Percentiles rank a stretch among this genome's conserved stretches.
These are phyloP conservation scores for Didymella glomerata DNA, from an alignment of 2,329 filamentous ascomycete genomes.

Conservation along the genomic window DNA sequence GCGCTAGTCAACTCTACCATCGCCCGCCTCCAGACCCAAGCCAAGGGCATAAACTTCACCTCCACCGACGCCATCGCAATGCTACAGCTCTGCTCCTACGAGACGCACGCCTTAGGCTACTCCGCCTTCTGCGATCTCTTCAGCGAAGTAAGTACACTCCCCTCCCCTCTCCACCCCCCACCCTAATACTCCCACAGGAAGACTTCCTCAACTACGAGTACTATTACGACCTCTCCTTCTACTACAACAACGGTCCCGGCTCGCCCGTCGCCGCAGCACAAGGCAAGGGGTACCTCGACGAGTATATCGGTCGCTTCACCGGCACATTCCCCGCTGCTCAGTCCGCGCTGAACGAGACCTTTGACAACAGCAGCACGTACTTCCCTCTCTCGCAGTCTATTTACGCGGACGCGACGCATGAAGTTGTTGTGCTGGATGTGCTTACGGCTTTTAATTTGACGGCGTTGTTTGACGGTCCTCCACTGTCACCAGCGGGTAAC, in stretches of 20 bases:
- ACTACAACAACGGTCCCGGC: conserved; percentile 45
- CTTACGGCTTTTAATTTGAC: conserved; percentile 45
- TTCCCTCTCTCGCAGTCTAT: conserved; percentile 57
- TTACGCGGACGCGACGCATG: conserved; percentile 55
- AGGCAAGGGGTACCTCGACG: conserved; percentile 44
- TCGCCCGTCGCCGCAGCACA: conserved; percentile 44
- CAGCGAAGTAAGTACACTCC: conserved; percentile 35
- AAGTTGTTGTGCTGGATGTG: conserved; percentile 49
- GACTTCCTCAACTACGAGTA: conserved; percentile 58
- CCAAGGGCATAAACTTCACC: conserved; percentile 41
- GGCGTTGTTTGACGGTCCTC: conserved; percentile 39
- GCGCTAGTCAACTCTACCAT: conserved; percentile 37
- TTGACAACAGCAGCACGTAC: conserved; percentile 54
- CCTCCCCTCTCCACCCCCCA: not conserved
- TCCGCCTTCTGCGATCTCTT: conserved; percentile 56
- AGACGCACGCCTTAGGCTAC: conserved; percentile 53
- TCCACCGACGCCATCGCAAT: conserved; percentile 51
- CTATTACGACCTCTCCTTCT: conserved; percentile 54
- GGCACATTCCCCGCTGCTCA: conserved; percentile 31
- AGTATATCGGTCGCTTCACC: conserved; percentile 43
- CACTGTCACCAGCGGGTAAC: conserved; percentile 31
- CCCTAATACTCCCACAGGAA: conserved; percentile 25
- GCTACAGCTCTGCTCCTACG: conserved; percentile 51
- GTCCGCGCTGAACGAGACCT: conserved; percentile 41
- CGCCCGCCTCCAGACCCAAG: conserved; percentile 40